phyloP scores from a whole-genome alignment of 768 basidiomycete genomes.

The Podaxis rugospora region DNA sequence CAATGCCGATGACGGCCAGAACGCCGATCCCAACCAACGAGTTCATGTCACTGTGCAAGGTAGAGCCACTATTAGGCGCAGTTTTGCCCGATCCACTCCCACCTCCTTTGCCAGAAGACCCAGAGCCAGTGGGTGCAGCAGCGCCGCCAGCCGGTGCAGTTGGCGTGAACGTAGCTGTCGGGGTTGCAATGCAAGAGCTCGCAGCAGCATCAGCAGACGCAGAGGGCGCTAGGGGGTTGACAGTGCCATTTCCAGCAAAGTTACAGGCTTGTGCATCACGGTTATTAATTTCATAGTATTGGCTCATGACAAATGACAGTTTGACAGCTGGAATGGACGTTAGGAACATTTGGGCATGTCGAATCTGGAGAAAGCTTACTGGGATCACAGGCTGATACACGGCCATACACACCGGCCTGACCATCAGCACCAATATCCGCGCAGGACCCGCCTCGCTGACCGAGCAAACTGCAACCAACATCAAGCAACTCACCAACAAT shows the following conservation, averaged over 20 bases:
- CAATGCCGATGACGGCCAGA: slow-evolving; percentile 30
- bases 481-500: slow-evolving; percentile 61
- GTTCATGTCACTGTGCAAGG: slow-evolving; percentile 22
- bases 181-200: slow-evolving; percentile 63
- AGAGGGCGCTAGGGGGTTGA: slow-evolving; percentile 54
- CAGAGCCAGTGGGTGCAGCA: slow-evolving; percentile 17
- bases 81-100: slow-evolving; percentile 13
- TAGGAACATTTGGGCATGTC: slow-evolving; percentile 1
- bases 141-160: slow-evolving; percentile 30
- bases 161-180: slow-evolving; percentile 61
- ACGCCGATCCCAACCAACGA: slow-evolving; percentile 32
- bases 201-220: slow-evolving; percentile 50
- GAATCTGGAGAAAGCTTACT: slow-evolving; percentile 35
- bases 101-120: slow-evolving; percentile 18
- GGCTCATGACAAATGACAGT: slow-evolving; percentile 78
- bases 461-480: slow-evolving; percentile 74
- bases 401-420: slow-evolving; percentile 69
- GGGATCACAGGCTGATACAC: slow-evolving; percentile 75
- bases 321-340: slow-evolving; percentile 51
- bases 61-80: slow-evolving; percentile 18
- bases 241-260: slow-evolving; percentile 82
- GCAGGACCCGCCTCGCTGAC: slow-evolving; percentile 57
- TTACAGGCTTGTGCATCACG: slow-evolving; percentile 61
- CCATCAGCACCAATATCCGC: slow-evolving; percentile 70
- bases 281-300: slow-evolving; percentile 65